Percentiles rank a stretch among this genome's conserved stretches.
These are phyloP conservation scores for Tieghemostelium lacteum DNA, from an alignment of 78 protist genomes.

Conservation along the genomic window DNA sequence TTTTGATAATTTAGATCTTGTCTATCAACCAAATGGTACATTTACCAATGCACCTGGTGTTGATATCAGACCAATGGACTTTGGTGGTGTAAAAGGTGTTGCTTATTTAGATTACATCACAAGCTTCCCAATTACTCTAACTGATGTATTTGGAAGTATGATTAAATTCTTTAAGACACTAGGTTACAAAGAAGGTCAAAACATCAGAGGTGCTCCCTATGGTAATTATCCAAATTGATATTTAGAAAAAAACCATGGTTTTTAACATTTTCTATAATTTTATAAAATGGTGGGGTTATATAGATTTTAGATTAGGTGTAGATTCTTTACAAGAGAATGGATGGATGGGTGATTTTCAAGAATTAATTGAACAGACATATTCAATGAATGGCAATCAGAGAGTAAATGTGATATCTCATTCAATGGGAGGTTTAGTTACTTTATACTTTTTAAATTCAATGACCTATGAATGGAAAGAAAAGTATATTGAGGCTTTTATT, in stretches of 20 bases:
- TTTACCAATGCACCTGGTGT: constrained; percentile 10
- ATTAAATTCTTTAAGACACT: constrained; percentile 1
- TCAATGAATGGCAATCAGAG: constrained; percentile 3
- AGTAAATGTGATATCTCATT: constrained; percentile 18
- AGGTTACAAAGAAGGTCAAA: constrained; percentile 6
- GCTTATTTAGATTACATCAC: not conserved
- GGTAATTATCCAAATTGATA: not conserved
- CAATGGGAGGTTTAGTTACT: constrained; percentile 38
- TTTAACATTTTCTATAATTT: not conserved
- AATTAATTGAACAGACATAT: constrained; percentile 34
- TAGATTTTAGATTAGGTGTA: not conserved
- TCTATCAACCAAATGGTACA: not conserved
- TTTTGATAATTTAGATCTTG: constrained; percentile 8
- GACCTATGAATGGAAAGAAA: constrained; percentile 9
- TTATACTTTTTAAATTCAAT: not conserved
- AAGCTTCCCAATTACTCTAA: not conserved
- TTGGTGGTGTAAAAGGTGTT: constrained; percentile 31
- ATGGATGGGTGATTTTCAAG: not conserved
- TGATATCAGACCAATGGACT: not conserved
- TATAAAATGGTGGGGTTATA: constrained; percentile 33
- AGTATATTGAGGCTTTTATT: constrained; percentile 26
- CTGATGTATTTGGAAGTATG: constrained; percentile 38
- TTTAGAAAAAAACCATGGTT: not conserved
- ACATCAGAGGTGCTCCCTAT: constrained; percentile 45
- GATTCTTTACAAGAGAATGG: constrained; percentile 4